Base-by-base conservation (phyloP, 768 basidiomycete genomes). In the Neoboletus magnificus region DNA sequence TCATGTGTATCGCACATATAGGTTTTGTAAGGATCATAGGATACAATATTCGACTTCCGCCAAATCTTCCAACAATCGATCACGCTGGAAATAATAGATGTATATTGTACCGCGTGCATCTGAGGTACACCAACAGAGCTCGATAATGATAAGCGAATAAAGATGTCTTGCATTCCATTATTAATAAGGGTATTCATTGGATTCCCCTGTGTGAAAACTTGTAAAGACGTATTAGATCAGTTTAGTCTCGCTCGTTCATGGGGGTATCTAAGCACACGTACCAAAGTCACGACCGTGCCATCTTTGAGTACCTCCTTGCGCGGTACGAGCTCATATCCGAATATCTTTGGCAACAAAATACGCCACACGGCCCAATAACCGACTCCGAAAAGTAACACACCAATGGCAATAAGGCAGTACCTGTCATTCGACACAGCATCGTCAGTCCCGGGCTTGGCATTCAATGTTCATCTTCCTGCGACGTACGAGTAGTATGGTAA, bases 341-440 rank as follows among this genome's bases (percentile, higher is more conserved):
- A 80, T 15, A 81, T 63, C 15, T 69, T 70, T 10, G 83, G 82
- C 12, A 84, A 62, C 0, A 80, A 23, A 41, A 82, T 52, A 0
- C 82, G 73, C 83, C 82, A 84, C 5, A 27, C 27, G 5, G 77
- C 79, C 83, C 83, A 84, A 61, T 83, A 84, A 1, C 77, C 30
- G 1, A 79, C 73, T 8, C 83, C 82, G 15, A 68, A 15, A 1
- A 73, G 42, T 69, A 82, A 69, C 54, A 83, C 69, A 0, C 62
- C 77, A 51, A 82, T 83, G 1, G 79, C 82, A 1, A 83, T 78
- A 5, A 82, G 70, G 57, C 79, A 79, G 62, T 83, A 83, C 55
- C 80, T 81, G 23, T 30, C 20, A 29, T 44, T 46, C 40, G 7
- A 9, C 44, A 23, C 11, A 10, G 9, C 7, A 13, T 27, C 25